phyloP scores from a whole-genome alignment of 768 basidiomycete species.

The Roridomyces roridus region DNA sequence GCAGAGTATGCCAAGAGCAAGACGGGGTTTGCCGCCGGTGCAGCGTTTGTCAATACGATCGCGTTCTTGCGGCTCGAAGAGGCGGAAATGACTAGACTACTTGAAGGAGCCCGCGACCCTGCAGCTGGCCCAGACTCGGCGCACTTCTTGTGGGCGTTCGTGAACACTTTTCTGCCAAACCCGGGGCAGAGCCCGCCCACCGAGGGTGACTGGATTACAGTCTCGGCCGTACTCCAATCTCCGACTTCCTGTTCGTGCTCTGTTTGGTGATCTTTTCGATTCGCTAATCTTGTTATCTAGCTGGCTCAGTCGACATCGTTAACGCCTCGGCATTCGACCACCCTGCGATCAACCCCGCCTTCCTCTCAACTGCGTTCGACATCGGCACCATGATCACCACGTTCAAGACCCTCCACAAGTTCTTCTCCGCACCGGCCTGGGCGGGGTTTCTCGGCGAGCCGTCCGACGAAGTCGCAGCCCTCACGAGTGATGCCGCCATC shows the following conservation, averaged over 20 bases:
- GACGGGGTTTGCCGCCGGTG: slow-evolving; percentile 7
- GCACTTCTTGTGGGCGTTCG: slow-evolving; percentile 7
- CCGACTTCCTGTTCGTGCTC: slow-evolving; percentile 17
- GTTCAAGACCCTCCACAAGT: no score
- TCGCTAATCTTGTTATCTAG: no score
- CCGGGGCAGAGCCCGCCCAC: slow-evolving; percentile 1
- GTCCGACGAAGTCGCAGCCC: no score
- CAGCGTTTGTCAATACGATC: slow-evolving; percentile 12
- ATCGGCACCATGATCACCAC: no score
- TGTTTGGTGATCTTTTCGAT: no score
- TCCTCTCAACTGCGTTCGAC: no score
- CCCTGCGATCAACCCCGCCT: no score
- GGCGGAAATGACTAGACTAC: background rate
- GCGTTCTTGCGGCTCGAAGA: slow-evolving; percentile 2
- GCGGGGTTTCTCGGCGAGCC: no score
- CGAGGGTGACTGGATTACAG: slow-evolving; percentile 8
- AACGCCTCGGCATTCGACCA: no score
- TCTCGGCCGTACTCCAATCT: background rate
- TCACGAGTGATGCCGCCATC: no score
- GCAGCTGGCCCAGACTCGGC: slow-evolving; percentile 8
- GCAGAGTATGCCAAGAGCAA: background rate
- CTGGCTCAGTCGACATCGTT: no score
- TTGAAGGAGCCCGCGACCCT: slow-evolving; percentile 3
- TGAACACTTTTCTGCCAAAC: slow-evolving; percentile 10
- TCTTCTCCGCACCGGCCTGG: no score